phyloP scores from a whole-genome alignment of 768 basidiomycete genomes.

The Cystofilobasidium macerans region DNA sequence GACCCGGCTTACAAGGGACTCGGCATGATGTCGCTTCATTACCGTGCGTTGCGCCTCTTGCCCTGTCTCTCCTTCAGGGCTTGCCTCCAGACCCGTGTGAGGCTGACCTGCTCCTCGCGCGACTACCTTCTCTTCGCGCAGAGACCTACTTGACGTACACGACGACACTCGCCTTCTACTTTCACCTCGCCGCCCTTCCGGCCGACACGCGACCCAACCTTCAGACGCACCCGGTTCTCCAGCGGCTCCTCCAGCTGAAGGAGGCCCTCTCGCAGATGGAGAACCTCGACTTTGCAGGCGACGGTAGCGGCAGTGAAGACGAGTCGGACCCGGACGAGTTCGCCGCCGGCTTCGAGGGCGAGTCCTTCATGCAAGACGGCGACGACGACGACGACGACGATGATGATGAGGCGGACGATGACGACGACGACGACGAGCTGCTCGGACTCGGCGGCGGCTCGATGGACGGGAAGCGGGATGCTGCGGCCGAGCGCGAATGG shows the following conservation, averaged over 20 bases:
- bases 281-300: constrained; percentile 58
- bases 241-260: constrained; percentile 69
- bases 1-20: constrained; percentile 49
- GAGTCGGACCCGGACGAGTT: constrained; percentile 16
- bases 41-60: constrained; percentile 52
- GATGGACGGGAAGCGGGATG: constrained; percentile 5
- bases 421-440: background rate
- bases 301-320: constrained; percentile 32
- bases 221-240: constrained; percentile 57
- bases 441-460: background rate
- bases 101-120: background rate
- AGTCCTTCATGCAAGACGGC: constrained; percentile 42
- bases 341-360: constrained; percentile 10
- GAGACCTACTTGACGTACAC: constrained; percentile 84
- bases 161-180: constrained; percentile 80
- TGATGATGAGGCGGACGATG: background rate
- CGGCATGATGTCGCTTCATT: constrained; percentile 71
- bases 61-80: background rate
- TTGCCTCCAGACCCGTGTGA: background rate
- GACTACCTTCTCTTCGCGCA: constrained; percentile 34
- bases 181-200: constrained; percentile 62
- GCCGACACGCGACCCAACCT: constrained; percentile 51
- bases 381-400: constrained; percentile 40
- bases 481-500: constrained; percentile 24
- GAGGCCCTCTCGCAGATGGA: constrained; percentile 70